Percentiles rank a stretch among this genome's conserved stretches.
Evolutionary conservation across 2,329 filamentous ascomycete species (phyloP).

Genomic region (Colletotrichum euphorbiae): DNA sequence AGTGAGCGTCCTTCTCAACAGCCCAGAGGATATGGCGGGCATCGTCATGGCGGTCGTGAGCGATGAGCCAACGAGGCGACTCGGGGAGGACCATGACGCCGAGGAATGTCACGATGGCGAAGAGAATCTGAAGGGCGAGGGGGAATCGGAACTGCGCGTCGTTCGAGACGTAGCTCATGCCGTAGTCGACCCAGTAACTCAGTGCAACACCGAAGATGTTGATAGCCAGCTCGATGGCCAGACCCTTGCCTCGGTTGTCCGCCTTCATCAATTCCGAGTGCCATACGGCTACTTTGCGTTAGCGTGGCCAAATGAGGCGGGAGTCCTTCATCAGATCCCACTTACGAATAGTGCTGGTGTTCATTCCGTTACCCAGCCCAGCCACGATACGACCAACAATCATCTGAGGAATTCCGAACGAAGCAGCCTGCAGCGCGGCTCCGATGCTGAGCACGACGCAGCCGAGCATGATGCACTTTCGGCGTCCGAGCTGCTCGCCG

Average conservation of each 20-base stretch:
- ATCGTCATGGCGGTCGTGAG: conserved; percentile 61
- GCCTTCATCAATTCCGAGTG: conserved; percentile 57
- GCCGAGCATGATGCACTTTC: conserved; percentile 53
- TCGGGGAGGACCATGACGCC: conserved; percentile 54
- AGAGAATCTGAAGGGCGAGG: conserved; percentile 57
- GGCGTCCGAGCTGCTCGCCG: conserved; percentile 59
- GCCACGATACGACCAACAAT: conserved; percentile 58
- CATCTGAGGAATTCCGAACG: conserved; percentile 54
- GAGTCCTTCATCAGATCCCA: not conserved
- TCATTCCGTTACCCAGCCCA: conserved; percentile 59
- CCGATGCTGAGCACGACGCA: conserved; percentile 56
- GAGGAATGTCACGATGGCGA: conserved; percentile 51
- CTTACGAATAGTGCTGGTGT: conserved; percentile 59
- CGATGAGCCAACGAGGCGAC: conserved; percentile 58
- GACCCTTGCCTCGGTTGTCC: conserved; percentile 50
- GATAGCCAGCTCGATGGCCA: conserved; percentile 49
- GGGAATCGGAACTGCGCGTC: conserved; percentile 58
- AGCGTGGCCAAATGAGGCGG: not conserved
- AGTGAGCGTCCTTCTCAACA: conserved; percentile 46
- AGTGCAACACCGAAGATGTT: conserved; percentile 53
- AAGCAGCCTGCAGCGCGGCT: conserved; percentile 56
- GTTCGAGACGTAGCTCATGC: conserved; percentile 50
- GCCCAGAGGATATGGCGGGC: conserved; percentile 51
- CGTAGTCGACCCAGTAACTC: conserved; percentile 53
- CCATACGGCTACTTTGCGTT: conserved; percentile 48